phyloP scores from a whole-genome alignment of 108 stramenopile genomes.

The Nitzschia sp. region DNA sequence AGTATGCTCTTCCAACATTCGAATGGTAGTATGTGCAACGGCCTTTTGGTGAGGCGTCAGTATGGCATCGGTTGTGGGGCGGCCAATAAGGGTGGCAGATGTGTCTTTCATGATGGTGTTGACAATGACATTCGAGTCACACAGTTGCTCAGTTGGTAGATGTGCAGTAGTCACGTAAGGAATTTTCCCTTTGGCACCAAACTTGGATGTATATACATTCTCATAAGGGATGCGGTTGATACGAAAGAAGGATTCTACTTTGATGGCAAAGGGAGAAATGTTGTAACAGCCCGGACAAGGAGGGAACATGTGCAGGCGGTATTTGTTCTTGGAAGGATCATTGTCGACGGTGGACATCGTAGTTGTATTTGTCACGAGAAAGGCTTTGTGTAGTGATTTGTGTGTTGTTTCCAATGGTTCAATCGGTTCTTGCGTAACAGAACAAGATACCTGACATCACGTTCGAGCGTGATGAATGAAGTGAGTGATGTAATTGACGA shows the following conservation, averaged over 20 bases:
- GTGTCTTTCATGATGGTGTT: conserved; percentile 11
- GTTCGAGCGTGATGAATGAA: too few species aligned
- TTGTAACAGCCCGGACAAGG: conserved; percentile 18
- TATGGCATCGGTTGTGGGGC: not conserved
- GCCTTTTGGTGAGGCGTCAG: conserved; percentile 9
- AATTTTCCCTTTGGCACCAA: conserved; percentile 20
- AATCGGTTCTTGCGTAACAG: too few species aligned
- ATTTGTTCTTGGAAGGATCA: not conserved
- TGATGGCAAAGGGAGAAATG: conserved; percentile 25
- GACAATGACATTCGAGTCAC: conserved; percentile 24
- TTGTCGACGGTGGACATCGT: too few species aligned
- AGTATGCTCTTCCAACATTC: conserved; percentile 30
- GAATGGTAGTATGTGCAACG: conserved; percentile 7
- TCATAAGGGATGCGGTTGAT: conserved; percentile 22
- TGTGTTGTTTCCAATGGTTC: too few species aligned
- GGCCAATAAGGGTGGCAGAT: not conserved
- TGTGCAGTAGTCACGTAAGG: conserved; percentile 9
- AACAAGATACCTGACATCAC: too few species aligned
- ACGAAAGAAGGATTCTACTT: conserved; percentile 21
- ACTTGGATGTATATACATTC: conserved; percentile 12
- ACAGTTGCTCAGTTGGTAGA: not conserved
- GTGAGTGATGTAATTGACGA: too few species aligned
- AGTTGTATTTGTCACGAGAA: too few species aligned
- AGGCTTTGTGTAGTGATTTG: too few species aligned
- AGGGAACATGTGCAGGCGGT: conserved; percentile 14